phyloP scores from a whole-genome alignment of 345 rosid species.

The Ceriops tagal region DNA sequence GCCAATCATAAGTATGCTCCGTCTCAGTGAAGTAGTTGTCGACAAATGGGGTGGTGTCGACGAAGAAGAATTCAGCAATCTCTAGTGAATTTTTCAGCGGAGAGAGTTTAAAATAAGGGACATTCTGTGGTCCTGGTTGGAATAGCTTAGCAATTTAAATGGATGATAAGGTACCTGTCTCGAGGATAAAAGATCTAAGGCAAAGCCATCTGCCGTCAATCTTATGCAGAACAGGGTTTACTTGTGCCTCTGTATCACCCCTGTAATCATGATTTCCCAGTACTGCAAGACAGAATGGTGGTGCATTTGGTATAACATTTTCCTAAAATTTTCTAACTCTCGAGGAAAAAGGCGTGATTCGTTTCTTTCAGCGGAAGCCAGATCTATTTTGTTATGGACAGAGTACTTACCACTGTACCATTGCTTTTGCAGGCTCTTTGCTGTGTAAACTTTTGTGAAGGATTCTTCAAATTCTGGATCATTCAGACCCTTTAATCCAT shows the following conservation, averaged over 20 bases:
- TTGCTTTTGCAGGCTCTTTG: constrained; percentile 41
- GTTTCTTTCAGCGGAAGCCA: neutral
- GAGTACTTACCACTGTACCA: constrained; percentile 43
- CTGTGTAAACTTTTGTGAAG: constrained; percentile 40
- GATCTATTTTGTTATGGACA: neutral
- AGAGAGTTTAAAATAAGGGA: neutral
- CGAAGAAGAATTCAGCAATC: constrained; percentile 25
- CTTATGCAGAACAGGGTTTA: constrained; percentile 16
- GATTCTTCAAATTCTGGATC: constrained; percentile 44
- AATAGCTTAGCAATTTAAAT: neutral
- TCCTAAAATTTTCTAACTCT: no score
- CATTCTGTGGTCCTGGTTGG: neutral
- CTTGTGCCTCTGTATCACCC: constrained; percentile 32
- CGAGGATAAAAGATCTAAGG: constrained; percentile 23
- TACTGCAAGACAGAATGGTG: constrained; percentile 10
- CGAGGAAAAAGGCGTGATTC: neutral
- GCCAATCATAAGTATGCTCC: constrained; percentile 32
- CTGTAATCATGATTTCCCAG: constrained; percentile 44
- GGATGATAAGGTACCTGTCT: constrained; percentile 17
- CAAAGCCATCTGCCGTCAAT: constrained; percentile 35
- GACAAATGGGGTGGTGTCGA: constrained; percentile 36
- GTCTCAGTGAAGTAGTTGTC: constrained; percentile 20
- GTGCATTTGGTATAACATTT: neutral
- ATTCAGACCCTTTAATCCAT: constrained; percentile 38
- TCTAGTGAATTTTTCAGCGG: constrained; percentile 6